Conservation (phyloP, 2,329 filamentous ascomycete genomes). For the Chaetomiaceae sp. region DNA sequence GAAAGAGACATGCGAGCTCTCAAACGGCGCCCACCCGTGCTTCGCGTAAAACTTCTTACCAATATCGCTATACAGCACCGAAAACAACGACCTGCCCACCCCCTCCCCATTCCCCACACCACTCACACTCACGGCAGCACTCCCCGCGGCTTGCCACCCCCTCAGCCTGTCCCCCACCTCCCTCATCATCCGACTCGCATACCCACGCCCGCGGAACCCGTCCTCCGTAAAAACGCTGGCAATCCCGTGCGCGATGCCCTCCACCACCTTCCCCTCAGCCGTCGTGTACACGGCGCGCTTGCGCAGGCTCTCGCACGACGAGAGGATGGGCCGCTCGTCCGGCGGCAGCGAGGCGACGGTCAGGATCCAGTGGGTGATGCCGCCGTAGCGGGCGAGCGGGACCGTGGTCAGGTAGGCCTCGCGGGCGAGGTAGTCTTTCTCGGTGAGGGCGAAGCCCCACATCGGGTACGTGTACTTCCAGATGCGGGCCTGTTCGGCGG, state of each 20-base stretch:
- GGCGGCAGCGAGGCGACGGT: conserved; percentile 42
- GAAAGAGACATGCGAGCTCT: conserved; percentile 68
- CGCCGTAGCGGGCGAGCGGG: conserved; percentile 54
- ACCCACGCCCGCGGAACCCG: conserved; percentile 65
- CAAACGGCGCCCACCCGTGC: conserved; percentile 71
- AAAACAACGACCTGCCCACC: conserved; percentile 55
- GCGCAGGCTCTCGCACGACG: conserved; percentile 60
- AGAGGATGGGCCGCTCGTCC: conserved; percentile 50
- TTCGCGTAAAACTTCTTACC: conserved; percentile 76
- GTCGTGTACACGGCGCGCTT: conserved; percentile 52
- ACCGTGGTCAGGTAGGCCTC: conserved; percentile 55
- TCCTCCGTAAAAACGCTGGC: conserved; percentile 74
- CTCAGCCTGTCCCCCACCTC: conserved; percentile 52
- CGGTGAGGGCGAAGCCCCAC: conserved; percentile 56
- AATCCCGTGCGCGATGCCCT: conserved; percentile 67
- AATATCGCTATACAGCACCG: conserved; percentile 81
- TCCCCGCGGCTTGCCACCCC: conserved; percentile 33
- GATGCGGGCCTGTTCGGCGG: conserved; percentile 48
- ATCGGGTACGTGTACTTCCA: conserved; percentile 53
- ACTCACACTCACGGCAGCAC: conserved; percentile 10
- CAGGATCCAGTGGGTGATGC: conserved; percentile 61
- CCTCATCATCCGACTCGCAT: conserved; percentile 70
- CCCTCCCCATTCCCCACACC: conserved; percentile 18
- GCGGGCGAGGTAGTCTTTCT: conserved; percentile 54
- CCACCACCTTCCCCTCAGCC: conserved; percentile 36